Evolutionary conservation across 305 asterid genomes (phyloP).

Genomic region (Solanum hybrid): DNA sequence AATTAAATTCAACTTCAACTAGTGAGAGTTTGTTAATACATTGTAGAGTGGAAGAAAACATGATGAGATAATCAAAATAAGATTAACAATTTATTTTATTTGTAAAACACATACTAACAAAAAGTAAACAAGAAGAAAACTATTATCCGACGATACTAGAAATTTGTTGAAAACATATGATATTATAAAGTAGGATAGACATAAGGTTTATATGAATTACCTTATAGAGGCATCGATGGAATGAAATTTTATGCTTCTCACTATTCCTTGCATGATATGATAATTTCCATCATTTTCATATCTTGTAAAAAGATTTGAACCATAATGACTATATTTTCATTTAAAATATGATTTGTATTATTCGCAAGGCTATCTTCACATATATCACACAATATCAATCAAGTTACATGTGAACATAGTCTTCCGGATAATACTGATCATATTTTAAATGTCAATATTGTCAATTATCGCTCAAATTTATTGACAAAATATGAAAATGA

Average conservation of each 20-base stretch:
- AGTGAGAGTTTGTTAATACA: neutral
- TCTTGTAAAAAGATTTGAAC: neutral
- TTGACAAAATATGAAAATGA: no score
- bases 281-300: neutral
- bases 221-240: neutral
- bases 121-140: neutral
- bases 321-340: neutral
- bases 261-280: neutral
- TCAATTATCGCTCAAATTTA: no score
- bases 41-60: neutral
- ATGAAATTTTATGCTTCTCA: neutral
- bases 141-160: no score
- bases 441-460: no score
- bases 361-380: neutral
- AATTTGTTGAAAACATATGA: no score
- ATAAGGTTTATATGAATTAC: neutral
- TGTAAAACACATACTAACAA: no score
- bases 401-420: neutral
- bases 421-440: neutral
- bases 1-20: neutral
- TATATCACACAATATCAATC: neutral
- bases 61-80: neutral
- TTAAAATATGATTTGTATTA: neutral
- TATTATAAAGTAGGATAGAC: neutral
- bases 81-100: neutral